Percentiles rank a stretch among this genome's conserved stretches.
Evolutionary conservation across 176 grass and related monocot genomes (phyloP).

Genomic region (Dendrocalamus sinicus): DNA sequence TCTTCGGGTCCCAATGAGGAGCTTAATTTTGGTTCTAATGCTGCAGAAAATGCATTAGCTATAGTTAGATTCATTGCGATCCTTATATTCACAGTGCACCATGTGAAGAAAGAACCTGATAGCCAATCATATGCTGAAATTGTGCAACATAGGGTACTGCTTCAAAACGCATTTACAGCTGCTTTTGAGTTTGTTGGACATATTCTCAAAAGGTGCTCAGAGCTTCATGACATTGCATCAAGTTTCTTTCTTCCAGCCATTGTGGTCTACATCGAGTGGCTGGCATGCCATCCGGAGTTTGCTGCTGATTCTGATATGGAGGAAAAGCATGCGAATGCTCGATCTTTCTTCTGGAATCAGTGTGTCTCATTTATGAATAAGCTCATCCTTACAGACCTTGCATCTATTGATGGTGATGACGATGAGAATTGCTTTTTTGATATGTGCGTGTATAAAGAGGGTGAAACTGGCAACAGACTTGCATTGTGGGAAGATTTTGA

Average conservation of each 20-base stretch:
- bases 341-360: conserved; percentile 91
- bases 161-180: conserved; percentile 82
- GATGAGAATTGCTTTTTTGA: conserved; percentile 85
- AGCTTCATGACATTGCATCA: conserved; percentile 70
- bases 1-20: conserved; percentile 77
- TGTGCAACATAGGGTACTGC: conserved; percentile 72
- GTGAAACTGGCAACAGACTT: conserved; percentile 79
- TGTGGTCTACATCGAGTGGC: conserved; percentile 87
- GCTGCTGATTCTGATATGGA: conserved; percentile 65
- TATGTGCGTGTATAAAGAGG: conserved; percentile 75
- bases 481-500: conserved; percentile 87
- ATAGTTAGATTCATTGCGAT: conserved; percentile 68
- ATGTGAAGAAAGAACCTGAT: conserved; percentile 73
- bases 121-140: conserved; percentile 81
- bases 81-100: conserved; percentile 93
- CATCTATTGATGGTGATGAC: conserved; percentile 62
- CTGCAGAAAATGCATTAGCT: conserved; percentile 71
- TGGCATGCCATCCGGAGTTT: conserved; percentile 79
- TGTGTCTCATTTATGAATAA: conserved; percentile 82
- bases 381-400: conserved; percentile 65
- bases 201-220: conserved; percentile 74
- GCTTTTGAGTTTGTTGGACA: conserved; percentile 78
- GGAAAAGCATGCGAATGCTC: conserved; percentile 73
- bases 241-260: conserved; percentile 78
- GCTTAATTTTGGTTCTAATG: conserved; percentile 72